Conservation (phyloP, 331 rosid genomes). For the Phaseolus coccineus region DNA sequence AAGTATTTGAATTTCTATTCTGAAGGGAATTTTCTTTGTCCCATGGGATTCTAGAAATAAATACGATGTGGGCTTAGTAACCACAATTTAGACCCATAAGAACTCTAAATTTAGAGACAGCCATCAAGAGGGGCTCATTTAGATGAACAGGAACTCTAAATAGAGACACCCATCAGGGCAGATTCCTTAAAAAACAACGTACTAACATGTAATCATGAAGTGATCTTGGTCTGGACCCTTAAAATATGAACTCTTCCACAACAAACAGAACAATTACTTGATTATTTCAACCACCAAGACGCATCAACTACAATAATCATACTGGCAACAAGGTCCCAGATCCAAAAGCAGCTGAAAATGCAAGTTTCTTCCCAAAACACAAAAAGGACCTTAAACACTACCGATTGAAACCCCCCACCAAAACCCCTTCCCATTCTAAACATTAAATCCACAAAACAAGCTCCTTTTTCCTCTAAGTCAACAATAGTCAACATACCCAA, state of each 20-base stretch:
- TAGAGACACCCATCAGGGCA: not conserved
- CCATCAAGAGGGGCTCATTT: not conserved
- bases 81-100: not conserved
- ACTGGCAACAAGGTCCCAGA: not conserved
- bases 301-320: not conserved
- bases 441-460: not conserved
- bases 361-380: slow-evolving; percentile 2
- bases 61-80: not conserved
- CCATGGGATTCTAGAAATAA: slow-evolving; percentile 19
- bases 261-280: not conserved
- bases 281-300: not conserved
- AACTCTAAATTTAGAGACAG: too few relatives aligned
- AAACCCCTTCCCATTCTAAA: slow-evolving; percentile 13
- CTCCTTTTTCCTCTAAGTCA: not conserved
- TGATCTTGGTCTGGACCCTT: not conserved
- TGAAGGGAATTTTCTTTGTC: slow-evolving; percentile 4
- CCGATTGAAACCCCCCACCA: not conserved
- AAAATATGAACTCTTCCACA: not conserved
- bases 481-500: not conserved
- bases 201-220: not conserved
- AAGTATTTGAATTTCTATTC: slow-evolving; percentile 22
- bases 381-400: not conserved
- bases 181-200: not conserved
- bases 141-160: not conserved
- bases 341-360: slow-evolving; percentile 6